These are phyloP conservation scores for Cardamine occulta DNA, from an alignment of 345 rosid species.

Conservation along the genomic window DNA sequence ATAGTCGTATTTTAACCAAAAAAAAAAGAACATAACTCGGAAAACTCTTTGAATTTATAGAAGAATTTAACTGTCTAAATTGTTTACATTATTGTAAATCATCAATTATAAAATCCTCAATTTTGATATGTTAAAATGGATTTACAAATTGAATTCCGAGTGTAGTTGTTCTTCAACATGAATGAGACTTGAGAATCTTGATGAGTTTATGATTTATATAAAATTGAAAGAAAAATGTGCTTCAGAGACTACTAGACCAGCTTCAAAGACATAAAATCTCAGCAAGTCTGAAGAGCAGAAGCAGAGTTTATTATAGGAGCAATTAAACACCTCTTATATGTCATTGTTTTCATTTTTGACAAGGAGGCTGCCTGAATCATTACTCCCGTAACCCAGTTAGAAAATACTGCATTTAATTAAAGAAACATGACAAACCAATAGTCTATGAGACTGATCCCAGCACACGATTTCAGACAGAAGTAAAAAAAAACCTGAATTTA, in stretches of 20 bases:
- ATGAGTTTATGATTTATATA: not conserved
- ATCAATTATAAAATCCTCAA: not conserved
- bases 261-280: slow-evolving; percentile 69
- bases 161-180: too few relatives aligned
- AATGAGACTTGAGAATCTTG: not conserved
- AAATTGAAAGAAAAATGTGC: slow-evolving; percentile 43
- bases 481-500: not conserved
- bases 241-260: slow-evolving; percentile 83
- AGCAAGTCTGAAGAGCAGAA: slow-evolving; percentile 93
- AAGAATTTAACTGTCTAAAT: not conserved
- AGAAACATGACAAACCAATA: not conserved
- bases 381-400: slow-evolving; percentile 44
- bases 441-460: not conserved
- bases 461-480: not conserved
- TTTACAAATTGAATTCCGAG: too few relatives aligned
- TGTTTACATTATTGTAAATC: not conserved
- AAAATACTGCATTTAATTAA: not conserved
- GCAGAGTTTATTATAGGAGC: slow-evolving; percentile 59
- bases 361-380: slow-evolving; percentile 89
- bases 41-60: not conserved
- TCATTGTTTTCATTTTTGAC: slow-evolving; percentile 36
- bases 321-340: slow-evolving; percentile 70
- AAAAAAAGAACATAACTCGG: too few relatives aligned
- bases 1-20: too few relatives aligned
- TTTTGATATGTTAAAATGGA: too few relatives aligned